phyloP scores from a whole-genome alignment of 1,284 basidiomycete genomes.

The Boletus austroedulis region DNA sequence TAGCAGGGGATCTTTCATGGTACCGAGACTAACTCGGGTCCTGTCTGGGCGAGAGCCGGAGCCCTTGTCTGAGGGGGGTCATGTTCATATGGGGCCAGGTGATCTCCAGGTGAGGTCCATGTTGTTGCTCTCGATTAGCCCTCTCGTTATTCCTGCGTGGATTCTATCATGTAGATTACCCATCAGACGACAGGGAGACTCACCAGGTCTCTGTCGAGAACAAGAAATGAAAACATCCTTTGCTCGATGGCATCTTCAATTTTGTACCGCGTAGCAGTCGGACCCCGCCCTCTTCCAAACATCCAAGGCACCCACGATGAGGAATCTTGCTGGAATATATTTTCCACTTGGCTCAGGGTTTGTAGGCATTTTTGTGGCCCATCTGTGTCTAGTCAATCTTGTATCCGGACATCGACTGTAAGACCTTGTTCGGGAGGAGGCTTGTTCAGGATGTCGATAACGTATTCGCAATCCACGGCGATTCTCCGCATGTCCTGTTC shows the following conservation, averaged over 20 bases:
- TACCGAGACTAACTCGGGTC: neutral
- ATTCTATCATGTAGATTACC: too few relatives aligned
- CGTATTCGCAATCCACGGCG: neutral
- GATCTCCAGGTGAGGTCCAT: neutral
- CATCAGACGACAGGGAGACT: neutral
- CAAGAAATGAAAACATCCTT: constrained; percentile 3
- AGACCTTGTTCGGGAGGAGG: too few relatives aligned
- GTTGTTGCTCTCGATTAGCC: neutral
- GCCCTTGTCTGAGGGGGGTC: neutral
- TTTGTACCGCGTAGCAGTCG: neutral
- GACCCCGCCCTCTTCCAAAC: neutral
- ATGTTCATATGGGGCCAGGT: neutral
- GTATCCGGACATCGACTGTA: neutral
- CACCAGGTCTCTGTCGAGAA: constrained; percentile 2
- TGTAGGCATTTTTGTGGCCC: neutral
- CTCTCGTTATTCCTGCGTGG: neutral
- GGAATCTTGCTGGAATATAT: neutral
- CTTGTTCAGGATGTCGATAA: too few relatives aligned
- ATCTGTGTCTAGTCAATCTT: constrained; percentile 1
- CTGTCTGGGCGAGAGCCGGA: neutral
- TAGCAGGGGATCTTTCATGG: neutral
- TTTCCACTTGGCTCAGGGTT: neutral
- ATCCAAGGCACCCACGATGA: neutral
- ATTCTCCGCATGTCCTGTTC: constrained; percentile 8
- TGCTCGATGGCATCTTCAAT: neutral